phyloP scores from a whole-genome alignment of 2,329 filamentous ascomycete genomes.

The Chaetothyriales sp. region DNA sequence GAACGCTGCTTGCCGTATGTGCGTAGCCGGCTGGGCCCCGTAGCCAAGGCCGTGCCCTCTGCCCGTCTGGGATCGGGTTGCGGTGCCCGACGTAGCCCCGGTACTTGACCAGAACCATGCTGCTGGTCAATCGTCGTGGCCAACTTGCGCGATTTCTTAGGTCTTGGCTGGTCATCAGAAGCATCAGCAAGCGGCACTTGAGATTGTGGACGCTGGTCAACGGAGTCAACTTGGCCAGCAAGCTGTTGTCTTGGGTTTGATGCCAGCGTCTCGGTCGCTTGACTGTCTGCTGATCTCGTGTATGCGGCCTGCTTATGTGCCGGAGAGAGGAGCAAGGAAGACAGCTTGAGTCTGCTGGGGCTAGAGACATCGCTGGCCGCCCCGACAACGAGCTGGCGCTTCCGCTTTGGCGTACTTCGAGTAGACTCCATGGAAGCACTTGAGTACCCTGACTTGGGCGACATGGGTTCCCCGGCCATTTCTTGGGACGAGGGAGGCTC shows the following conservation, averaged over 20 bases:
- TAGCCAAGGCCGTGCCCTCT: not conserved
- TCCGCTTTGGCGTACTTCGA: constrained; percentile 11
- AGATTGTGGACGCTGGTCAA: not conserved
- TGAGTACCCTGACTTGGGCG: not conserved
- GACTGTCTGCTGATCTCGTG: constrained; percentile 5
- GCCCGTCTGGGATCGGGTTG: not conserved
- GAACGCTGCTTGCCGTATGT: constrained; percentile 47
- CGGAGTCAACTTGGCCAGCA: constrained; percentile 4
- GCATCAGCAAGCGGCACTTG: not conserved
- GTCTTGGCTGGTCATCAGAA: not conserved
- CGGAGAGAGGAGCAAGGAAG: constrained; percentile 11
- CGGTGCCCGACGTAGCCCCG: not conserved
- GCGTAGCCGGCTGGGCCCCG: constrained; percentile 2
- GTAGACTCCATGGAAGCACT: constrained; percentile 1
- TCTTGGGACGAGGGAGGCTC: not conserved
- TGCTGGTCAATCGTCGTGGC: not conserved
- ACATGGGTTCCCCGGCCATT: not conserved
- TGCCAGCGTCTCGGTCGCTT: constrained; percentile 3
- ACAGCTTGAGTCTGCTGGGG: constrained; percentile 12
- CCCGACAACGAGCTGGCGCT: constrained; percentile 7
- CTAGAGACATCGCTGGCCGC: constrained; percentile 5
- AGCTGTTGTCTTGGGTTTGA: constrained; percentile 7
- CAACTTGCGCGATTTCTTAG: constrained; percentile 1
- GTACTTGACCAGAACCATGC: not conserved
- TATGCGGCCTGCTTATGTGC: not conserved